Conservation (phyloP, 2,329 filamentous ascomycete genomes). For the Camptophora hylomeconis region DNA sequence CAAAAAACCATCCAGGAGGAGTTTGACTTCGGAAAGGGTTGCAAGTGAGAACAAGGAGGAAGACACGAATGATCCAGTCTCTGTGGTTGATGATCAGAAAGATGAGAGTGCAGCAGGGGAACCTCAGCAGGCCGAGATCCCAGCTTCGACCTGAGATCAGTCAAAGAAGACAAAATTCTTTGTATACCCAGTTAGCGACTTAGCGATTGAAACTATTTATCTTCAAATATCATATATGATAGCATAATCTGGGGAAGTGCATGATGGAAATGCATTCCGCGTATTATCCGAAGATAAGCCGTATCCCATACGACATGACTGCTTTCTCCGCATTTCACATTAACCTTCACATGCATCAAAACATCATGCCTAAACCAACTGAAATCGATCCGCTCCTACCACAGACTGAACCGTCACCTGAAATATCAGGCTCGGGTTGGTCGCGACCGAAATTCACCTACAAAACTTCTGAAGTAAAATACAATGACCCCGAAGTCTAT, state of each 20-base stretch:
- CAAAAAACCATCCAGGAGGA: constrained; percentile 16
- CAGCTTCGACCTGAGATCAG: too few species aligned
- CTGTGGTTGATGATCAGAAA: not conserved
- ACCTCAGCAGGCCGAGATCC: constrained; percentile 5
- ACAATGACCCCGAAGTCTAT: constrained; percentile 1
- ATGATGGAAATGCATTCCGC: too few species aligned
- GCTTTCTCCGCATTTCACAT: not conserved
- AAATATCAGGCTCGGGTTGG: constrained; percentile 15
- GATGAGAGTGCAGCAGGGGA: not conserved
- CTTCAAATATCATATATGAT: too few species aligned
- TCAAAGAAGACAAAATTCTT: too few species aligned
- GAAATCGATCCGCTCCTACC: constrained; percentile 18
- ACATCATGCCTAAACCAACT: not conserved
- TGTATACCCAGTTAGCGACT: too few species aligned
- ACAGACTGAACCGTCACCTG: constrained; percentile 15
- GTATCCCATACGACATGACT: too few species aligned
- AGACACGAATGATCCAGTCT: not conserved
- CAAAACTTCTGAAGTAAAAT: constrained; percentile 4
- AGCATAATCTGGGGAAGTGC: too few species aligned
- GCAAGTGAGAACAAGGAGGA: not conserved
- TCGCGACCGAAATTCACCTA: constrained; percentile 5
- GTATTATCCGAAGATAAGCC: too few species aligned
- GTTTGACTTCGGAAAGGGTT: constrained; percentile 1
- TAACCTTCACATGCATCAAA: not conserved
- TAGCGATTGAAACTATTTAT: too few species aligned